Percentiles rank a stretch among this genome's conserved stretches.
Conservation (phyloP, 1,284 basidiomycete species). For the Sporisorium reilianum region DNA sequence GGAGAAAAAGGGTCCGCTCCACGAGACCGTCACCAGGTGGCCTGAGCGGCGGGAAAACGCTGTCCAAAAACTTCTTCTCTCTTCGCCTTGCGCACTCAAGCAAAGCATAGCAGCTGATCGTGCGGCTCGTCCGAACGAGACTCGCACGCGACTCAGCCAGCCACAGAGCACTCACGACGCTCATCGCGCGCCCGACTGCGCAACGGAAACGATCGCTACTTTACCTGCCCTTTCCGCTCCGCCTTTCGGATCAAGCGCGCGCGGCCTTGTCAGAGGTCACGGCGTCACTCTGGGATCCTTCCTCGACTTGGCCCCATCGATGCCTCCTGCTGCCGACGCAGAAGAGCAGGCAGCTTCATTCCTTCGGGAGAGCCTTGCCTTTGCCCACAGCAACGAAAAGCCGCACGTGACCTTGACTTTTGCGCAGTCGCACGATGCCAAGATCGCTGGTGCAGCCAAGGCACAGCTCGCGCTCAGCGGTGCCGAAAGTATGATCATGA, state of each 20-base stretch:
- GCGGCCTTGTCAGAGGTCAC: too few species aligned
- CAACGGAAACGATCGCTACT: too few species aligned
- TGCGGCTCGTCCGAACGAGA: neutral
- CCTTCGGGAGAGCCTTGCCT: constrained; percentile 13
- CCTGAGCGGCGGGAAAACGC: constrained; percentile 1
- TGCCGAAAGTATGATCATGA: constrained; percentile 90
- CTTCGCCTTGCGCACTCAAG: too few species aligned
- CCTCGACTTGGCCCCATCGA: neutral
- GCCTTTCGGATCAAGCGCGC: too few species aligned
- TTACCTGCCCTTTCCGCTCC: too few species aligned
- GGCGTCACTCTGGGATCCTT: too few species aligned
- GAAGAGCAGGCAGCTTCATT: constrained; percentile 29
- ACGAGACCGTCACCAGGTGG: constrained; percentile 3
- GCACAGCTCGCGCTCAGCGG: constrained; percentile 86
- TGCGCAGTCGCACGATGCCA: constrained; percentile 92
- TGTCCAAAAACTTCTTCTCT: neutral
- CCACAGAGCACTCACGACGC: neutral
- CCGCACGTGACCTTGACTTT: constrained; percentile 83
- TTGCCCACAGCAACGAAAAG: neutral
- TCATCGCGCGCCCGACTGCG: neutral
- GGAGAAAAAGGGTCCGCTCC: neutral
- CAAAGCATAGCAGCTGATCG: neutral
- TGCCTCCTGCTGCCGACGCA: neutral
- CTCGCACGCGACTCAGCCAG: neutral
- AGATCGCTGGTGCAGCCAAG: constrained; percentile 83